These are phyloP conservation scores for Leucoagaricus sp. DNA, from an alignment of 1,284 basidiomycete species.

Conservation along the genomic window DNA sequence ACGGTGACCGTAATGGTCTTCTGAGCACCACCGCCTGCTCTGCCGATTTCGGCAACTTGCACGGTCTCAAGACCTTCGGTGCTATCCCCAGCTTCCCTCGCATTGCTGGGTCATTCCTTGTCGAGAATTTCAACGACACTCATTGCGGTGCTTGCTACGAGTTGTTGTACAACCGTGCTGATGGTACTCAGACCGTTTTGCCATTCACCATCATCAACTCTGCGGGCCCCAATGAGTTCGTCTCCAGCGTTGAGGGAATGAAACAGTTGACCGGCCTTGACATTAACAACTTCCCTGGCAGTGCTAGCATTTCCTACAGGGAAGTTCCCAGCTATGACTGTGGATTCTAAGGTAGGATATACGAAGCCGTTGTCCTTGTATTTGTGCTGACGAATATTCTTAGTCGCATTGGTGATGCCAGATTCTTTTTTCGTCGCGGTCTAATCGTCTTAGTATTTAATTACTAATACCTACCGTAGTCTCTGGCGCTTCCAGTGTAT, in stretches of 20 bases:
- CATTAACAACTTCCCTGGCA: constrained; percentile 7
- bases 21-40: constrained; percentile 13
- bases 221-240: background rate
- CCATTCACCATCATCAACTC: constrained; percentile 14
- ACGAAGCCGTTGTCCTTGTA: background rate
- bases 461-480: no score
- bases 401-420: background rate
- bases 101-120: constrained; percentile 10
- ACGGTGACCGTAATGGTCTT: constrained; percentile 1
- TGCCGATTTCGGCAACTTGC: constrained; percentile 4
- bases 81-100: constrained; percentile 13
- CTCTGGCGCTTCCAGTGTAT: no score
- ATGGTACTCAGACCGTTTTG: constrained; percentile 3
- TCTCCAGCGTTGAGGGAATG: constrained; percentile 5
- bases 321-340: constrained; percentile 15
- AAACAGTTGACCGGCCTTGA: constrained; percentile 5
- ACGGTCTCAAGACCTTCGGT: constrained; percentile 15
- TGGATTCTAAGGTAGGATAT: constrained; percentile 11
- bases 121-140: constrained; percentile 13
- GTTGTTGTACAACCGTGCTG: constrained; percentile 6
- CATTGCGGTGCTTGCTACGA: constrained; percentile 15
- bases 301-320: constrained; percentile 5
- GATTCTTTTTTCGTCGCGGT: no score
- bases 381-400: background rate
- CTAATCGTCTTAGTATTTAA: no score